Evolutionary conservation across 176 grass and related monocot genomes (phyloP).

Genomic region (Aegilops sharonensis): DNA sequence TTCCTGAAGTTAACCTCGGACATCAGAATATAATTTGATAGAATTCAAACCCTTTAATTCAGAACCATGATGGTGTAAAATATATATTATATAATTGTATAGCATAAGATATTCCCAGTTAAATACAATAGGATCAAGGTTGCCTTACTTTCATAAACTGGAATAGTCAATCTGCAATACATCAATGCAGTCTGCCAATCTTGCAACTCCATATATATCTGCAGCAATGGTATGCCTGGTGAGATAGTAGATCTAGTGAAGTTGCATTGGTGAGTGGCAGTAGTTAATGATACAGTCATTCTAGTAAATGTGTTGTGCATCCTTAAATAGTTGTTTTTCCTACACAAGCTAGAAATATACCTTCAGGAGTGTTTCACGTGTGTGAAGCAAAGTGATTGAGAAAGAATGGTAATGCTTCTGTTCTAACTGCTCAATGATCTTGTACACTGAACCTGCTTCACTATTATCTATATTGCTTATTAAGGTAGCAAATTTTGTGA

Average conservation of each 20-base stretch:
- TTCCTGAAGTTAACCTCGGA: conserved; percentile 1
- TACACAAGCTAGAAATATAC: conserved; percentile 39
- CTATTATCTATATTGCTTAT: conserved; percentile 54
- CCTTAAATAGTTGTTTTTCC: background rate
- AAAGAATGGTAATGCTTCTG: conserved; percentile 61
- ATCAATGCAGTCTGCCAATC: conserved; percentile 70
- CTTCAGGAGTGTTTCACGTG: conserved; percentile 83
- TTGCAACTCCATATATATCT: conserved; percentile 86
- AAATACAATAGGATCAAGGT: conserved; percentile 17
- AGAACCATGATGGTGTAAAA: background rate
- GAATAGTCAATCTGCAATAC: conserved; percentile 86
- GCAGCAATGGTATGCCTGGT: conserved; percentile 27
- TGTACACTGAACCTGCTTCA: conserved; percentile 67
- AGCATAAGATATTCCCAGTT: conserved; percentile 15
- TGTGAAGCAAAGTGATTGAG: conserved; percentile 68
- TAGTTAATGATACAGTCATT: background rate
- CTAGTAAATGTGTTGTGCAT: background rate
- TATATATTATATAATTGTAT: background rate
- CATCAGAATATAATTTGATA: background rate
- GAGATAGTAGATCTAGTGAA: background rate
- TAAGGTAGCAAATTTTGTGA: conserved; percentile 28
- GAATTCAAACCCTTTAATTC: background rate
- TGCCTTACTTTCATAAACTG: conserved; percentile 78
- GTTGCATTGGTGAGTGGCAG: background rate
- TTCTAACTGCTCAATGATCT: conserved; percentile 61